These are phyloP conservation scores for Neurospora sublineolata DNA, from an alignment of 495 filamentous ascomycete genomes.

Conservation along the genomic window DNA sequence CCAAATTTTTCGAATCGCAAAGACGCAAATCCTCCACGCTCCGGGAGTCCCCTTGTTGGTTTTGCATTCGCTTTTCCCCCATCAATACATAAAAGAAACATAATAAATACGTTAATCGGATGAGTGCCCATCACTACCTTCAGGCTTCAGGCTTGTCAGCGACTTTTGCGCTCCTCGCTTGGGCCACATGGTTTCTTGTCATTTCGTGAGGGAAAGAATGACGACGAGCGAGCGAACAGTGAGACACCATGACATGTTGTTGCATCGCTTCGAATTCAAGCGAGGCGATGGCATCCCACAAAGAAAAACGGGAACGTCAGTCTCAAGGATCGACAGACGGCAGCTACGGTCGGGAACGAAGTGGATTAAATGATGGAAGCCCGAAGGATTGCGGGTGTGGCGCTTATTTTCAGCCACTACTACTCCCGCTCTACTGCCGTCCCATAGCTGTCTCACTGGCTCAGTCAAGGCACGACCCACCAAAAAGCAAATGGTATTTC, in stretches of 20 bases:
- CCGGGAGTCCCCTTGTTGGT: neutral
- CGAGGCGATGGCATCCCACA: neutral
- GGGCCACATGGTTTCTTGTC: too few species aligned
- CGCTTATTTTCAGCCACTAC: neutral
- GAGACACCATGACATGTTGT: neutral
- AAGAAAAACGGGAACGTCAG: too few species aligned
- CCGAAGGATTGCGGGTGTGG: too few species aligned
- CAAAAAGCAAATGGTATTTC: neutral
- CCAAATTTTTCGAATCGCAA: neutral
- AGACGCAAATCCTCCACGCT: neutral
- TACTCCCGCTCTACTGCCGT: neutral
- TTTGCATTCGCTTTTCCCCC: neutral
- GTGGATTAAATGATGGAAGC: too few species aligned
- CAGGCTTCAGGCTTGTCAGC: neutral
- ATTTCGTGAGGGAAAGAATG: too few species aligned
- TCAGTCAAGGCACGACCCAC: neutral
- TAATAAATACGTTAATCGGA: neutral
- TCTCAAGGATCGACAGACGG: too few species aligned
- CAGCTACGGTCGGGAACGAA: neutral
- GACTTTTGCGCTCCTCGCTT: neutral
- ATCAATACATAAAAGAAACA: neutral
- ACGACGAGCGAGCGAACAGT: too few species aligned
- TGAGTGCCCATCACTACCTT: neutral
- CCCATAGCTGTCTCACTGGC: neutral
- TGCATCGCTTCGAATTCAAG: neutral